These are phyloP conservation scores for Coniferiporia weirii DNA, from an alignment of 1,284 basidiomycete genomes.

Conservation along the genomic window DNA sequence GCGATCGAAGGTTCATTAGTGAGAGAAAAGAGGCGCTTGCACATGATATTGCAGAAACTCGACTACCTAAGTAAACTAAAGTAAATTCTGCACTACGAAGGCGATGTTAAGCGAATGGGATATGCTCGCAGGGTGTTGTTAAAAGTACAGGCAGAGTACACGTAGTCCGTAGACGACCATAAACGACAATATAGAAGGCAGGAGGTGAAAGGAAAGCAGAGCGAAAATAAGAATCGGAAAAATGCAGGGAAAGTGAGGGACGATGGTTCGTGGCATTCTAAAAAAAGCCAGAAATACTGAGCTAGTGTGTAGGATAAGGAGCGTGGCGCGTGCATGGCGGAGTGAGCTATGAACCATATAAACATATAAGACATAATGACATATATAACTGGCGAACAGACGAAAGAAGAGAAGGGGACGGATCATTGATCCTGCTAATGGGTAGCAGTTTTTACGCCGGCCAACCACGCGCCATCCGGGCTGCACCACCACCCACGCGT, in stretches of 20 bases:
- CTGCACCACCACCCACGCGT: constrained; percentile 62
- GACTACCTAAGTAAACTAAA: neutral
- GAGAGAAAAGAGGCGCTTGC: too few species aligned
- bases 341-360: neutral
- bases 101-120: neutral
- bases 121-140: neutral
- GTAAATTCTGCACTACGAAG: neutral
- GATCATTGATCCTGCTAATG: neutral
- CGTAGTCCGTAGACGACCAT: neutral
- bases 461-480: constrained; percentile 66
- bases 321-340: neutral
- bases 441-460: constrained; percentile 42
- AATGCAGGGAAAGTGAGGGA: neutral
- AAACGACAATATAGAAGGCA: neutral
- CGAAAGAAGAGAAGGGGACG: neutral
- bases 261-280: neutral
- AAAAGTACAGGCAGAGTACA: neutral
- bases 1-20: too few species aligned
- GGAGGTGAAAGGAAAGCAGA: neutral
- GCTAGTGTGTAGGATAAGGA: neutral
- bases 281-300: neutral
- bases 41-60: too few species aligned
- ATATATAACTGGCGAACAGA: neutral
- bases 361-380: neutral
- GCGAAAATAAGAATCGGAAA: neutral